Conservation (phyloP, 2,329 filamentous ascomycete species). For the Sporothrix brunneoviolacea region DNA sequence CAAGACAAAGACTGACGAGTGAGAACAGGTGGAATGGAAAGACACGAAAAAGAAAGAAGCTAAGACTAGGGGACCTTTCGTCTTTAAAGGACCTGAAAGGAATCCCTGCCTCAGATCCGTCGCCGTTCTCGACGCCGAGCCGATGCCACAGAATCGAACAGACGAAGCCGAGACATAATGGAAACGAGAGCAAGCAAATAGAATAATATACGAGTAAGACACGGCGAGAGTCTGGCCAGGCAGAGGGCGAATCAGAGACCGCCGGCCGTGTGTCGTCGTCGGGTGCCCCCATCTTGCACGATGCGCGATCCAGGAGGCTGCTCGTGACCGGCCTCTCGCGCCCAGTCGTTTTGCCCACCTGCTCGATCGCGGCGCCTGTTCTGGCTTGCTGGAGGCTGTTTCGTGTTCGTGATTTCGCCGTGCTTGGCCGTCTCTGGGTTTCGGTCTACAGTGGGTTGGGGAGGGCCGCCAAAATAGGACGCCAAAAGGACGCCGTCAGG, state of each 20-base stretch:
- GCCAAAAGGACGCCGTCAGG: too few relatives aligned
- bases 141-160: not conserved
- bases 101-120: not conserved
- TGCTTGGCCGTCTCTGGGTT: too few relatives aligned
- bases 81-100: not conserved
- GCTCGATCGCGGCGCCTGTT: slow-evolving; percentile 7
- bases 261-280: not conserved
- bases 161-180: not conserved
- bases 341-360: slow-evolving; percentile 20
- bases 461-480: too few relatives aligned
- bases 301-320: not conserved
- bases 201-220: too few relatives aligned
- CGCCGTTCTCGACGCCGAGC: not conserved
- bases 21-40: not conserved
- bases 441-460: too few relatives aligned
- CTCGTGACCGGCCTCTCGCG: slow-evolving; percentile 1
- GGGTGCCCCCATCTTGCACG: not conserved
- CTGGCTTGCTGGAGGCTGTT: not conserved
- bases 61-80: not conserved
- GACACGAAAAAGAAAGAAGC: not conserved
- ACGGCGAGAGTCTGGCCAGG: too few relatives aligned
- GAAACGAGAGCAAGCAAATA: not conserved
- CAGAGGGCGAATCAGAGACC: too few relatives aligned
- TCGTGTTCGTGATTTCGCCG: not conserved
- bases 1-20: not conserved